Percentiles rank a stretch among this genome's conserved stretches.
Conservation (phyloP, 768 basidiomycete genomes). For the Filobasidium floriforme region DNA sequence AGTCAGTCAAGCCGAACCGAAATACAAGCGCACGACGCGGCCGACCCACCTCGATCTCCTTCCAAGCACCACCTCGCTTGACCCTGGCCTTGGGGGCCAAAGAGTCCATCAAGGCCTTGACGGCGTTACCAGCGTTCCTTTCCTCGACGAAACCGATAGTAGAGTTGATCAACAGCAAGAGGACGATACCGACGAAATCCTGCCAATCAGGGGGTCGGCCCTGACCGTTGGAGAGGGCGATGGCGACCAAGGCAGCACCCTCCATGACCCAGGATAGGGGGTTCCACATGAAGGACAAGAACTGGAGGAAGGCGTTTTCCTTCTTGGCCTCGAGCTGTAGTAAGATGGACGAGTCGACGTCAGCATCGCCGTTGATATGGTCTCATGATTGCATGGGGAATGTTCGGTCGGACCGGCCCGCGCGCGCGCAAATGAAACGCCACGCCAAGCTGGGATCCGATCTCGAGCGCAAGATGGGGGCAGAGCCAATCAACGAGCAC, state of each 20-base stretch:
- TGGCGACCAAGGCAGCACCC: slow-evolving; percentile 66
- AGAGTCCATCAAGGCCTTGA: slow-evolving; percentile 99
- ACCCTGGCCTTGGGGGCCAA: slow-evolving; percentile 96
- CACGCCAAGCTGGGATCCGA: not conserved
- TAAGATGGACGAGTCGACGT: not conserved
- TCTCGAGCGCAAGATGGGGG: not conserved
- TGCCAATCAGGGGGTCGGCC: slow-evolving; percentile 84
- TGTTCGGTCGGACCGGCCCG: not conserved
- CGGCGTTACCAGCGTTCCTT: slow-evolving; percentile 92
- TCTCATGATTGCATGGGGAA: not conserved
- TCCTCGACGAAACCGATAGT: slow-evolving; percentile 98
- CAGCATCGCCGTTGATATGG: not conserved
- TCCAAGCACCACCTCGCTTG: slow-evolving; percentile 75
- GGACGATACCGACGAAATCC: slow-evolving; percentile 93
- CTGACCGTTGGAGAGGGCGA: slow-evolving; percentile 89
- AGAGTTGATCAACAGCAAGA: slow-evolving; percentile 88
- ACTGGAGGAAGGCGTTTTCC: slow-evolving; percentile 70
- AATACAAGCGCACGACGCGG: not conserved
- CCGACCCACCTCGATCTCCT: slow-evolving; percentile 61
- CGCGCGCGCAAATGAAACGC: slow-evolving; percentile 5
- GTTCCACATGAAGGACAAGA: slow-evolving; percentile 99
- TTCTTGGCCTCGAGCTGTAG: slow-evolving; percentile 76
- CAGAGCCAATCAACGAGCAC: not conserved
- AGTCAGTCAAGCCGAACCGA: not conserved
- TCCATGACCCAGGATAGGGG: slow-evolving; percentile 99